phyloP scores from a whole-genome alignment of 2,329 filamentous ascomycete species.

The Tolypocladium pustulatum region DNA sequence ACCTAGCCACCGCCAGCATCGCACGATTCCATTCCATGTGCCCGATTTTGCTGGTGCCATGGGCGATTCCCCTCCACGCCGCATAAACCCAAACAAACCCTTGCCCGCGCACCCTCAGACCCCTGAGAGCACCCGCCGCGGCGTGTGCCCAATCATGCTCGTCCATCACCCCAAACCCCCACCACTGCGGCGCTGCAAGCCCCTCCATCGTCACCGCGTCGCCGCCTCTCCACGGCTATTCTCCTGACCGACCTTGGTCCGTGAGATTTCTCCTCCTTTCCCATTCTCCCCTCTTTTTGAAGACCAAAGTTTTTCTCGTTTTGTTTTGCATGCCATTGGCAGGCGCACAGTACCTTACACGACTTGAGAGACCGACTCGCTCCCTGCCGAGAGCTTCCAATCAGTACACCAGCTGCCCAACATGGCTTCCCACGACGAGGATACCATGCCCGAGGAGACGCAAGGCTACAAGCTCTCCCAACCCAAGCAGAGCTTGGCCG shows the following conservation, averaged over 20 bases:
- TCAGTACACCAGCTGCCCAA: slow-evolving; percentile 15
- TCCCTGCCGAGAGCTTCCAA: neutral
- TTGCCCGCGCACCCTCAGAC: neutral
- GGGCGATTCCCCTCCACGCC: neutral
- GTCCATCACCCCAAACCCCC: slow-evolving; percentile 2
- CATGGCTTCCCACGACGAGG: slow-evolving; percentile 66
- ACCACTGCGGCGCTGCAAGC: slow-evolving; percentile 6
- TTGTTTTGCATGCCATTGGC: neutral
- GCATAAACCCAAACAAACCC: neutral
- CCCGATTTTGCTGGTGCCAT: neutral
- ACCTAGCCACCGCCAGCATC: neutral
- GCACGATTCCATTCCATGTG: neutral
- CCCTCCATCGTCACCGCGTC: slow-evolving; percentile 24
- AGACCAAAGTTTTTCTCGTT: neutral
- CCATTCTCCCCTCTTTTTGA: neutral
- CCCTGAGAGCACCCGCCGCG: neutral
- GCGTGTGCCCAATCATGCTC: neutral
- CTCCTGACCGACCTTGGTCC: slow-evolving; percentile 5
- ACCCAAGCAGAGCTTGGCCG: slow-evolving; percentile 89
- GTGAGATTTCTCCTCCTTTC: neutral
- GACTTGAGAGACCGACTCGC: neutral
- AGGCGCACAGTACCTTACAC: neutral
- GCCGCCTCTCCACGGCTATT: neutral
- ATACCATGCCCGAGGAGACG: slow-evolving; percentile 77
- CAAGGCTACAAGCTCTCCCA: slow-evolving; percentile 97